Conservation (phyloP, 306 rosid species). For the Prunus mongolica region DNA sequence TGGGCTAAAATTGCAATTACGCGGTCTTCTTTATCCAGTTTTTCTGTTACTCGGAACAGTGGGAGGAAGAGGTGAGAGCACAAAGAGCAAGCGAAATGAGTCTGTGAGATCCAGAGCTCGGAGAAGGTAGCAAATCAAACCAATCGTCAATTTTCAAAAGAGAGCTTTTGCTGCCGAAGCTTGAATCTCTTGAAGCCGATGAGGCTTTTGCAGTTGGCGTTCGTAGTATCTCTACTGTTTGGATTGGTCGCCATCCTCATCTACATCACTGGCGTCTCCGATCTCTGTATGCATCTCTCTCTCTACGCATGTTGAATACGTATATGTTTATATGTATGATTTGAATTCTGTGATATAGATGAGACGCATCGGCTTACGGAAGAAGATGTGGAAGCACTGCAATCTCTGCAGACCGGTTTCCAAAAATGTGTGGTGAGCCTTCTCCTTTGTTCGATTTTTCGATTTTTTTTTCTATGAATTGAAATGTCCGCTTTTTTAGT, state of each 20-base stretch:
- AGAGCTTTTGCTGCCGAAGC: not conserved
- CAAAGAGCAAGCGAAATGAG: not conserved
- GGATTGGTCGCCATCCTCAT: constrained; percentile 49
- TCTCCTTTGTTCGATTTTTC: not conserved
- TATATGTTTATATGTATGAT: not conserved
- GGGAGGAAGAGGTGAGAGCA: not conserved
- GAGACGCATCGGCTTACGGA: constrained; percentile 44
- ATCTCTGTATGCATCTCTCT: constrained; percentile 30
- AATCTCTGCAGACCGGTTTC: constrained; percentile 57
- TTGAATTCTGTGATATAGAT: constrained; percentile 33
- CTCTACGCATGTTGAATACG: not conserved
- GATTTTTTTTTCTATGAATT: not conserved
- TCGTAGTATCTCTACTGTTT: constrained; percentile 39
- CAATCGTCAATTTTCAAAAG: not conserved
- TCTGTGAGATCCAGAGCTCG: constrained; percentile 5
- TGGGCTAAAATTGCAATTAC: not conserved
- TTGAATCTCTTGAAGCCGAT: constrained; percentile 15
- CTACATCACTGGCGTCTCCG: constrained; percentile 48
- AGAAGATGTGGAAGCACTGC: constrained; percentile 65
- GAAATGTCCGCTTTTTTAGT: not conserved
- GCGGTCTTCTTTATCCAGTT: not conserved
- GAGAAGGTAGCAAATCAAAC: not conserved
- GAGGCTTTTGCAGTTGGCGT: constrained; percentile 45
- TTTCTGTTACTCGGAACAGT: not conserved
- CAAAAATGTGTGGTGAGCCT: constrained; percentile 86